Evolutionary conservation across 305 asterid species (phyloP).

Genomic region (Solanum chacoense): DNA sequence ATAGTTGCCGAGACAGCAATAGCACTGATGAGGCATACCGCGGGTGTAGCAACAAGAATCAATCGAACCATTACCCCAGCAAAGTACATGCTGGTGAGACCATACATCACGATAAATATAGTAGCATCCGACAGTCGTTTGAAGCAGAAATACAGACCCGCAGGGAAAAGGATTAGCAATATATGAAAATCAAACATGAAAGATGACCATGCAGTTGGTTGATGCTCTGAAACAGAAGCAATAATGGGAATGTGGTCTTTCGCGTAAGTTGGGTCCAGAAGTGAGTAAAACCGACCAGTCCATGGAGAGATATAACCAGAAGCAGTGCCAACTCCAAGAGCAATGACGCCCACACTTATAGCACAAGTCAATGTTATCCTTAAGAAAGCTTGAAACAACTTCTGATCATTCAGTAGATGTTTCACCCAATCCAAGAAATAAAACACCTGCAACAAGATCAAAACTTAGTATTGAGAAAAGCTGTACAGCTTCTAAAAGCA

Average conservation of each 20-base stretch:
- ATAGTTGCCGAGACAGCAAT: slow-evolving; percentile 96
- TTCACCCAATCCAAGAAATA: slow-evolving; percentile 95
- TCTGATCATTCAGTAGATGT: slow-evolving; percentile 71
- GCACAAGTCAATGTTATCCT: slow-evolving; percentile 79
- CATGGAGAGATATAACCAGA: slow-evolving; percentile 98
- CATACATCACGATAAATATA: slow-evolving; percentile 91
- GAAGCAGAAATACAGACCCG: slow-evolving; percentile 97
- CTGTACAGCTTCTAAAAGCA: not conserved
- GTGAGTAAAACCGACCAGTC: slow-evolving; percentile 98
- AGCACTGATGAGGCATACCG: slow-evolving; percentile 94
- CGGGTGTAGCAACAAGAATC: slow-evolving; percentile 98
- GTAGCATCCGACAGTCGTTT: slow-evolving; percentile 92
- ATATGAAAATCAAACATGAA: slow-evolving; percentile 98
- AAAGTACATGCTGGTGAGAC: slow-evolving; percentile 97
- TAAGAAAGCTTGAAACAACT: slow-evolving; percentile 78
- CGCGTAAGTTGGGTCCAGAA: slow-evolving; percentile 94
- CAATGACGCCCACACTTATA: slow-evolving; percentile 64
- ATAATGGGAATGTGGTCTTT: slow-evolving; percentile 97
- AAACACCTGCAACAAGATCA: slow-evolving; percentile 57
- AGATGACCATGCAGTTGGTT: slow-evolving; percentile 99
- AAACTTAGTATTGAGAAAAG: slow-evolving; percentile 7
- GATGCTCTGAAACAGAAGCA: slow-evolving; percentile 99
- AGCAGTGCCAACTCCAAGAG: slow-evolving; percentile 94
- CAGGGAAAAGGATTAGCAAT: slow-evolving; percentile 82
- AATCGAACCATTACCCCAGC: slow-evolving; percentile 99